Base-by-base conservation (phyloP, 2,329 filamentous ascomycete genomes). In the Talaromyces marneffei region DNA sequence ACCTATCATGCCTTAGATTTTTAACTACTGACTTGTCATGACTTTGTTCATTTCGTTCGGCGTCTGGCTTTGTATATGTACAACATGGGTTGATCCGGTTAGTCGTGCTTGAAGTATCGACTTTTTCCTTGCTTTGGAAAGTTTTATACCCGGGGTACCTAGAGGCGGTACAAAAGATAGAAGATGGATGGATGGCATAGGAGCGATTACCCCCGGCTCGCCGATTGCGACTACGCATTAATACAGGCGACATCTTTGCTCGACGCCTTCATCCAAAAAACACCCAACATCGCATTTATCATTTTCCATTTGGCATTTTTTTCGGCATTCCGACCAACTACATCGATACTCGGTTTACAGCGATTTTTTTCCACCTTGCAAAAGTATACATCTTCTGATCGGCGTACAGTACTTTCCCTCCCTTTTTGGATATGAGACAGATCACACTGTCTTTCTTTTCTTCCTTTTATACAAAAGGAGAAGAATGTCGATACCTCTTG, bases 1-100 rank as follows among this genome's bases (percentile, higher is more conserved):
- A 33, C 62, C 59, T 20, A 61, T 63, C 53, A 61, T 62, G 60
- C 60, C 60, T 46, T 55, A 16, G 39, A 27, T 25, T 37, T 39
- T 53, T 54, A 18, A 7, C 50, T 25, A 16, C 8, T 16, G 3
- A 25, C 23, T 25, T 55, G 25, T 40, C 35, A 40, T 40, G 52
- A 55, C 35, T 25, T 44, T 40, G 20, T 39, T 55, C 20, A 40
- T 55, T 55, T 55, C 9, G 20, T 55, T 39, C 7, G 33, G 52
- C 52, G 52, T 55, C 35, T 40, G 52, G 52, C 52, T 55, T 55
- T 52, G 5, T 23, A 52, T 52, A 33, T 55, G 52, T 40, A 55
- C 52, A 54, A 55, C 33, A 55, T 40, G 52, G 52, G 52, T 40
- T 37, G 4, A 18, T 6, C 14, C 3, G 40, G n/a, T 4, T 18